Conservation (phyloP, 768 basidiomycete genomes). For the Xerocomellus dryophilus region DNA sequence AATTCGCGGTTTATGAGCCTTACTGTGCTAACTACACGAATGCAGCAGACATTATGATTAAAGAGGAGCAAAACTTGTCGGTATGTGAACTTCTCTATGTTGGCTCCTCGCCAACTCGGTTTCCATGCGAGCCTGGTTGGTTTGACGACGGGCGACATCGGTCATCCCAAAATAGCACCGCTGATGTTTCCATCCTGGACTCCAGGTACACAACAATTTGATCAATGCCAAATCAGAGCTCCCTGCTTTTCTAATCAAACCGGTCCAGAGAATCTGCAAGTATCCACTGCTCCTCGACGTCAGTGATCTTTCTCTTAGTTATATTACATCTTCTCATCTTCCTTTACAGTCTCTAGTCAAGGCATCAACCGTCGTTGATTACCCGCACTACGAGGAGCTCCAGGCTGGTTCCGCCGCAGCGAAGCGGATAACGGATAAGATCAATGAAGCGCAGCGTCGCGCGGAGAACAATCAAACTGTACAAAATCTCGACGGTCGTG, state of each 20-base stretch:
- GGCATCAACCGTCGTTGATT: slow-evolving; percentile 57
- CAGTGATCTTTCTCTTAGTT: slow-evolving; percentile 31
- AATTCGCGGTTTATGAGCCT: slow-evolving; percentile 94
- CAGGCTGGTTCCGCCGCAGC: slow-evolving; percentile 80
- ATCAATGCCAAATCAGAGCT: slow-evolving; percentile 91
- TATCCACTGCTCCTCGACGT: slow-evolving; percentile 94
- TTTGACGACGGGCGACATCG: slow-evolving; percentile 22
- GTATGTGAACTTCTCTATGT: slow-evolving; percentile 47
- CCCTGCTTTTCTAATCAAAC: slow-evolving; percentile 96
- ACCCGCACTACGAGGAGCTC: slow-evolving; percentile 76
- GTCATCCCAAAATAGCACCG: slow-evolving; percentile 19
- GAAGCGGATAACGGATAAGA: slow-evolving; percentile 90
- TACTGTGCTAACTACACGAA: slow-evolving; percentile 95
- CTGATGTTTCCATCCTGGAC: slow-evolving; percentile 13
- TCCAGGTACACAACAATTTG: slow-evolving; percentile 72
- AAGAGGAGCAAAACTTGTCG: slow-evolving; percentile 80
- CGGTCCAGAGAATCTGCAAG: slow-evolving; percentile 97
- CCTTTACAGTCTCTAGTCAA: slow-evolving; percentile 65
- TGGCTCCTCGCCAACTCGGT: slow-evolving; percentile 3
- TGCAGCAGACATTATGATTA: slow-evolving; percentile 80
- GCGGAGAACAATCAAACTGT: slow-evolving; percentile 91
- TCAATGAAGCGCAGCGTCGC: slow-evolving; percentile 92
- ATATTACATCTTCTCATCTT: slow-evolving; percentile 7
- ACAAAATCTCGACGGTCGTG: slow-evolving; percentile 76
- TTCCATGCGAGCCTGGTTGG: slow-evolving; percentile 21